Evolutionary conservation across 371 early-diverging fungal genomes (phyloP).

Genomic region (Blyttiomyces sp.): DNA sequence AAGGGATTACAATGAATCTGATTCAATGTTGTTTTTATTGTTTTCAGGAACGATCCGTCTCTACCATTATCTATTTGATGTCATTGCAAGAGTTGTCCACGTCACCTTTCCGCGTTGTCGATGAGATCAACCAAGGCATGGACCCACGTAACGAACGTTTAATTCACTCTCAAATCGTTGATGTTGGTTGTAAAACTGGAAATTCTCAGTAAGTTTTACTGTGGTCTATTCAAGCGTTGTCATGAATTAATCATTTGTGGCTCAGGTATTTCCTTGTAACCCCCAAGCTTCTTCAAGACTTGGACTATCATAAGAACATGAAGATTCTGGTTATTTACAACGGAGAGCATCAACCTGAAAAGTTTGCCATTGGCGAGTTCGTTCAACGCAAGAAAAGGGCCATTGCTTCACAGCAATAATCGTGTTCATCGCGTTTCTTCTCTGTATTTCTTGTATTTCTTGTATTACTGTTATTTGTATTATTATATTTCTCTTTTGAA

Average conservation of each 20-base stretch:
- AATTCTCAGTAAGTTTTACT: slow-evolving; percentile 64
- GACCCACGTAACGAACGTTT: slow-evolving; percentile 97
- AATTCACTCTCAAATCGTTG: slow-evolving; percentile 91
- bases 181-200: slow-evolving; percentile 42
- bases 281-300: slow-evolving; percentile 95
- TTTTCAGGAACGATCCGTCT: slow-evolving; percentile 79
- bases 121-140: slow-evolving; percentile 99
- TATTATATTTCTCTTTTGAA: too few species aligned
- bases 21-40: background rate
- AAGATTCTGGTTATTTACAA: slow-evolving; percentile 92
- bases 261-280: slow-evolving; percentile 94
- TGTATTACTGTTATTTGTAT: too few species aligned
- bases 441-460: background rate
- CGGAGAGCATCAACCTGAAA: slow-evolving; percentile 80
- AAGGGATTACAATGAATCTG: too few species aligned
- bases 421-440: background rate
- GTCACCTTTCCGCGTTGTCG: slow-evolving; percentile 98
- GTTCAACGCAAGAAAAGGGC: slow-evolving; percentile 8
- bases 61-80: slow-evolving; percentile 97
- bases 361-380: slow-evolving; percentile 16
- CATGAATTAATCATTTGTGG: slow-evolving; percentile 4
- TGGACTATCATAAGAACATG: slow-evolving; percentile 92
- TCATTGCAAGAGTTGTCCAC: slow-evolving; percentile 84
- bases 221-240: background rate
- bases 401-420: background rate